Base-by-base conservation (phyloP, 1,139 yeast species). In the Scheffersomyces stambukii region DNA sequence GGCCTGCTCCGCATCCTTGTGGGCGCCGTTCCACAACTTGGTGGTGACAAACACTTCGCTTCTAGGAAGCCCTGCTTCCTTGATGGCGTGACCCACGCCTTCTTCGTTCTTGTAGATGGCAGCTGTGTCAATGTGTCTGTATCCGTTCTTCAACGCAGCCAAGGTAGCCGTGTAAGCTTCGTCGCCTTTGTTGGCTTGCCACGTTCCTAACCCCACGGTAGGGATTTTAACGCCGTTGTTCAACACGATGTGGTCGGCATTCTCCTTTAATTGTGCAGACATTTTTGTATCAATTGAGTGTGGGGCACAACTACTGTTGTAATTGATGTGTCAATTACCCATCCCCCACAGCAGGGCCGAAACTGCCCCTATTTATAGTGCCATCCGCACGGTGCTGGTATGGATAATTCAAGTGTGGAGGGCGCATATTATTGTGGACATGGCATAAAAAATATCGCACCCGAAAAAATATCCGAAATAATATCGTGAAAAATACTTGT, bases 81-180 rank as follows among this genome's bases (percentile, higher is more conserved):
- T 73, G 50, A 81, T 76, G 16, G 73, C 80, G 30, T 50, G 45
- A 25, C 95, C 95, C 30, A 84, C 84, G 30, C 66, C 72, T 21
- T 57, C 75, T 50, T 82, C 91, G 48, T 81, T 82, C 16, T 62
- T 61, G 54, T 81, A 82, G 30, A 72, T 70, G 25, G 75, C 75
- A 24, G 94, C 94, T 32, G 86, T 74, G 52, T 84, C 94, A 38
- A 84, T 80, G 58, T 83, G 95, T 42, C 78, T 70, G 57, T 82
- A 82, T 11, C 94, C 94, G 16, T 68, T 60, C 44, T 74, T 64
- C 40, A 85, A 57, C 1, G 94, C 95, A 21, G 66, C 54, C 35
- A 71, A 57, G 17, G 77, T 82, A 12, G 91, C 73, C 14, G 65
- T 57, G 47, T 75, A 73, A n/a, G 71, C 77, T 35, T 76, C 84